These are phyloP conservation scores for Russula griseocarnosa DNA, from an alignment of 768 basidiomycete species.

Conservation along the genomic window DNA sequence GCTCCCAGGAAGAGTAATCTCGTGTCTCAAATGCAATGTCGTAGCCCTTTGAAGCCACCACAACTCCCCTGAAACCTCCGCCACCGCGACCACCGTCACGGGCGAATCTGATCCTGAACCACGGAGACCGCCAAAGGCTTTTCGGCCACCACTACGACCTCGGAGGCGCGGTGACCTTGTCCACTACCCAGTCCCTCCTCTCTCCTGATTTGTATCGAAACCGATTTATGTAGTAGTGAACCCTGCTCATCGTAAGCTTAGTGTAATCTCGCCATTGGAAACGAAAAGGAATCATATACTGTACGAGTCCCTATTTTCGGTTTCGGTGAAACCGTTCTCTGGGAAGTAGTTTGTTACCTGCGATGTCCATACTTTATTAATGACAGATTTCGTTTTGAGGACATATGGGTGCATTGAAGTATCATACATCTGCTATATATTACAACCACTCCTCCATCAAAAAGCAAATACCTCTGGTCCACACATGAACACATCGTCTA, in stretches of 20 bases:
- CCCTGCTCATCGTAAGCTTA: conserved; percentile 33
- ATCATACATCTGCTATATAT: no score
- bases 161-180: conserved; percentile 27
- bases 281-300: conserved; percentile 38
- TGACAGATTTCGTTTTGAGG: no score
- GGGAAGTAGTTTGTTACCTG: conserved; percentile 90
- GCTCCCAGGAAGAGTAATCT: neutral
- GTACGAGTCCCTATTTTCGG: conserved; percentile 84
- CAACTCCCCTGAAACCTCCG: conserved; percentile 37
- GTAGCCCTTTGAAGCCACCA: conserved; percentile 50
- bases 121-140: conserved; percentile 44
- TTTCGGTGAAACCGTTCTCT: conserved; percentile 96
- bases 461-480: no score
- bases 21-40: conserved; percentile 22
- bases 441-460: no score
- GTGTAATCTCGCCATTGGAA: conserved; percentile 1
- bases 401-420: no score
- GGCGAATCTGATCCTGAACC: conserved; percentile 41
- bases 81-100: conserved; percentile 40
- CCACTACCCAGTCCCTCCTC: conserved; percentile 33
- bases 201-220: conserved; percentile 33
- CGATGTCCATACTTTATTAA: conserved; percentile 67
- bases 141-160: conserved; percentile 37
- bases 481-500: no score
- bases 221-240: conserved; percentile 31